Evolutionary conservation across 805 yeast species (phyloP).

Genomic region (Saccharomycopsis microspora): DNA sequence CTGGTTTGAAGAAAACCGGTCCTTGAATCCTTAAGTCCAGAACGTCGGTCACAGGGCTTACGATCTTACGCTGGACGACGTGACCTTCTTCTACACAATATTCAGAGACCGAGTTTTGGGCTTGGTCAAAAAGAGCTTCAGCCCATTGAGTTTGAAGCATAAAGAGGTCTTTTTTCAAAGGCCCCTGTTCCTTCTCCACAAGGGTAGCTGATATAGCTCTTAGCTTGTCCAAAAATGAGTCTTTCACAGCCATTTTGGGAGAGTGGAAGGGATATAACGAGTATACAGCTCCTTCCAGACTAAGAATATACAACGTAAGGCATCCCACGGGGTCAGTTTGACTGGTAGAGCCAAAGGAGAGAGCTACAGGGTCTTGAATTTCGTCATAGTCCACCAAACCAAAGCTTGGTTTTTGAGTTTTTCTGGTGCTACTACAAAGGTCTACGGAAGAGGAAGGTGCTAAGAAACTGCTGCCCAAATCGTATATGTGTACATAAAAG

Average conservation of each 20-base stretch:
- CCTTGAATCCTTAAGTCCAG: conserved; percentile 8
- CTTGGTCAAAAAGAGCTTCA: not conserved
- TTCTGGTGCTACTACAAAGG: too few species aligned
- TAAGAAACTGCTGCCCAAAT: too few species aligned
- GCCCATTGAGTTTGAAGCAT: conserved; percentile 1
- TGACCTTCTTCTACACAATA: not conserved
- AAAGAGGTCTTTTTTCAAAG: not conserved
- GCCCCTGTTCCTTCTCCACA: not conserved
- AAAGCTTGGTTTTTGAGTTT: not conserved
- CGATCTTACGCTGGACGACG: not conserved
- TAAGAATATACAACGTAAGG: conserved; percentile 41
- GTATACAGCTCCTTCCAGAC: conserved; percentile 47
- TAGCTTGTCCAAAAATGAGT: conserved; percentile 2
- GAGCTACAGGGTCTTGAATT: conserved; percentile 18
- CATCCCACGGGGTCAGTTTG: conserved; percentile 29
- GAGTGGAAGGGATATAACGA: conserved; percentile 59
- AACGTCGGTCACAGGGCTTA: not conserved
- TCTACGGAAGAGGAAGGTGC: too few species aligned
- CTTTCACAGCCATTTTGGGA: conserved; percentile 26
- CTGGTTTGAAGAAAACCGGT: not conserved
- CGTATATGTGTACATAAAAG: conserved; percentile 17
- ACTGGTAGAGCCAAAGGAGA: conserved; percentile 19
- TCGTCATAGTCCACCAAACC: conserved; percentile 15
- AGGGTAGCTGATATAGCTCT: not conserved
- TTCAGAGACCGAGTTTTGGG: not conserved